Evolutionary conservation across 2,329 filamentous ascomycete genomes (phyloP), one percentile per base, ranked within the genome.

Genomic region (Pestalotiopsis sp.): DNA sequence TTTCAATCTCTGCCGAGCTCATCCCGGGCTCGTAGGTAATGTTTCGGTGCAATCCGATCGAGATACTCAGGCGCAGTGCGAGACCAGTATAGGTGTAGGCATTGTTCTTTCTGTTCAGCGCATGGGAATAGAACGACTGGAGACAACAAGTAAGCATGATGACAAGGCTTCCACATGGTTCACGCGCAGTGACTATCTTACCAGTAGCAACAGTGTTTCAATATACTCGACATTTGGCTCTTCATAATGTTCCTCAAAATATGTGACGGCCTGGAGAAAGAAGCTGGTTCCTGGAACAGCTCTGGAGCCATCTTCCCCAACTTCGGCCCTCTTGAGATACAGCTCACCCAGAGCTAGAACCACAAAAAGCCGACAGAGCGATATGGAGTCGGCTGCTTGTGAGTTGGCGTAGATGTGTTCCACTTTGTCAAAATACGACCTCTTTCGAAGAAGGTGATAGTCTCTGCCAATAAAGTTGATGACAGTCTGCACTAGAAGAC

Each of bases 91-190:
- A 75, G 6, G 76, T 71, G 65, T 79, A 79, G 4, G 79, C 78
- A n/a, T 76, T 78, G 62, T 81, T 79, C 39, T 79, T 75, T 38
- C 81, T 73, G 67, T 81, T 81, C 44, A 82, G 70, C 2, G 76
- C 74, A 35, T 78, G 74, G 6, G 79, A 80, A 66, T 80, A 82
- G 17, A 81, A 73, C 0, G 77, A 76, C 78, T 58, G 4, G 5
- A 22, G 22, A 48, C 64, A 2, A 48, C 64, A 2, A 69, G 60
- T 61, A 52, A 67, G 26, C 65, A 22, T 38, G n/a, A 22, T 13
- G 30, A 9, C 30, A 26, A 26, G n/a, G 5, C 14, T 17, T 35
- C 3, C 11, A 57, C 5, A 48, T 56, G 24, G 17, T 38, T n/a
- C 20, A 66, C 11, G 14, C 30, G 35, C 7, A 35, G 5, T 26